Conservation (phyloP, 1,139 yeast species). For the Sugiyamaella sp. region DNA sequence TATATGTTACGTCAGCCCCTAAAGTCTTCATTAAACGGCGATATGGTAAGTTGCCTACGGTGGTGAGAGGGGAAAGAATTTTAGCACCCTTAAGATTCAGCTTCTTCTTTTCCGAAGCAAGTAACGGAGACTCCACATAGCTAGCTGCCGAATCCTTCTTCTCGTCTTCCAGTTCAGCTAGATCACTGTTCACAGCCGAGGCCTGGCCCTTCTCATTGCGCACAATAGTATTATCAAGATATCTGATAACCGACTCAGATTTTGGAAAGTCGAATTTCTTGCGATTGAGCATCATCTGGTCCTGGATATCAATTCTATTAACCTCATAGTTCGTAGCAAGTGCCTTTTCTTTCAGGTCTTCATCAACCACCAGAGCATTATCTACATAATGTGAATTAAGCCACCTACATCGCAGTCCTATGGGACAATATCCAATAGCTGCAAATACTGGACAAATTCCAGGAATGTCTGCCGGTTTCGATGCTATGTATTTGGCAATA, state of each 20-base stretch:
- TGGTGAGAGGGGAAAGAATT: slow-evolving; percentile 92
- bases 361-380: slow-evolving; percentile 51
- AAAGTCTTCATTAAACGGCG: slow-evolving; percentile 87
- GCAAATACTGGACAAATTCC: slow-evolving; percentile 82
- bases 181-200: slow-evolving; percentile 23
- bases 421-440: slow-evolving; percentile 86
- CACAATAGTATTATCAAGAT: slow-evolving; percentile 48
- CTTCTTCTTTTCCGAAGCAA: slow-evolving; percentile 77
- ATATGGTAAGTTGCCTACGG: slow-evolving; percentile 95
- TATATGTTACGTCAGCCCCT: slow-evolving; percentile 92
- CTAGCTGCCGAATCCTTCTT: slow-evolving; percentile 42
- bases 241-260: slow-evolving; percentile 58
- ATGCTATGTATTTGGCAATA: slow-evolving; percentile 59
- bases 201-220: slow-evolving; percentile 27
- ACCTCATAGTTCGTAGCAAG: slow-evolving; percentile 57
- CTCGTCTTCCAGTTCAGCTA: slow-evolving; percentile 26
- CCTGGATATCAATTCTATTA: slow-evolving; percentile 59
- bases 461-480: slow-evolving; percentile 71
- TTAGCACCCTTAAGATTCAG: slow-evolving; percentile 71
- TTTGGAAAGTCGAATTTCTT: slow-evolving; percentile 60
- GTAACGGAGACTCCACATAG: slow-evolving; percentile 77
- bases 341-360: slow-evolving; percentile 46
- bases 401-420: slow-evolving; percentile 93
- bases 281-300: slow-evolving; percentile 62
- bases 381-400: slow-evolving; percentile 68